These are phyloP conservation scores for Umbelopsis sp. DNA, from an alignment of 192 early-diverging fungal genomes.

Conservation along the genomic window DNA sequence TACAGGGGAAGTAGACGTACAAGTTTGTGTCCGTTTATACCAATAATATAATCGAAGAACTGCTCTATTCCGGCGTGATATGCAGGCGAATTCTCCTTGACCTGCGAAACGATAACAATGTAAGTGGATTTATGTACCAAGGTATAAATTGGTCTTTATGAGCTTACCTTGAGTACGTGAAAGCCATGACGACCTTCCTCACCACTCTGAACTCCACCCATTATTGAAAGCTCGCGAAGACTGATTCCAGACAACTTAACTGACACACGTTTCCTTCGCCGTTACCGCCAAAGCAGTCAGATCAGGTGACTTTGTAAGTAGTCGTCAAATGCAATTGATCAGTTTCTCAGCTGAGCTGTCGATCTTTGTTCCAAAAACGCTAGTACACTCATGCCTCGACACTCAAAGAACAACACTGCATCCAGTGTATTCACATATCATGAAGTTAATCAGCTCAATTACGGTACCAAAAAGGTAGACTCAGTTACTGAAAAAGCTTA, in stretches of 20 bases:
- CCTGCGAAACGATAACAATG: conserved; percentile 36
- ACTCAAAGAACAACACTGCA: conserved; percentile 95
- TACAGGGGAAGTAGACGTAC: background rate
- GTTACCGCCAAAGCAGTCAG: background rate
- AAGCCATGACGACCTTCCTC: conserved; percentile 62
- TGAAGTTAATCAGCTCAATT: conserved; percentile 82
- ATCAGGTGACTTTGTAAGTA: background rate
- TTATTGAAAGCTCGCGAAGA: conserved; percentile 18
- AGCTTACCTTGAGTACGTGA: conserved; percentile 63
- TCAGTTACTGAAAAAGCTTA: background rate
- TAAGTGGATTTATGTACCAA: background rate
- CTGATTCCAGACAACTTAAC: background rate
- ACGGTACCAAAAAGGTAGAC: conserved; percentile 83
- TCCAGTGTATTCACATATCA: conserved; percentile 90
- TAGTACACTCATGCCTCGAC: conserved; percentile 65
- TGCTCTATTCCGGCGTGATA: conserved; percentile 65
- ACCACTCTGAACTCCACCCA: conserved; percentile 54
- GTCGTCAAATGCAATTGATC: background rate
- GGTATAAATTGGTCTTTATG: background rate
- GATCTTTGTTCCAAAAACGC: background rate
- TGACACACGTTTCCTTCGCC: background rate
- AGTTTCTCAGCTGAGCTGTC: background rate
- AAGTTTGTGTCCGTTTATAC: conserved; percentile 50
- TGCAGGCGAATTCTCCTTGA: conserved; percentile 69
- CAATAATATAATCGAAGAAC: conserved; percentile 77